Evolutionary conservation across 148 eudicot genomes (phyloP), one percentile per base, ranked within the genome.

Genomic region (Simmondsia chinensis): DNA sequence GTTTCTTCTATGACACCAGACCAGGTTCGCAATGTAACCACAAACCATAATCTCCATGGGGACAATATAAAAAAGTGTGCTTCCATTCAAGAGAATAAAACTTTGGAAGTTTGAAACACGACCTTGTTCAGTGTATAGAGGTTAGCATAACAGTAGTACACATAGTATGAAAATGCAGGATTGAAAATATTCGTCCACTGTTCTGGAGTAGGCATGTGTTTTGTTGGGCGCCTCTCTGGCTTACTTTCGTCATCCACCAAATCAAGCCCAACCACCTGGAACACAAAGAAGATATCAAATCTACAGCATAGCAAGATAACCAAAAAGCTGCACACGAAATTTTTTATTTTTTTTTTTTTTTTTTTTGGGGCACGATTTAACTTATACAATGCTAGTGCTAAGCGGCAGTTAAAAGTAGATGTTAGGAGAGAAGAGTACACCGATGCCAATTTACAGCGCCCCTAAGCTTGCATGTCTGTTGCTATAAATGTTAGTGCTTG

Each of bases 241-340:
- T 86, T 93, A 66, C 87, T 93, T 65, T 93, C 99, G 50, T 93
- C 99, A 59, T 93, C 99, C 65, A 93, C 99, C 66, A 93, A 54
- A 75, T 93, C 99, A 19, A 93, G 69, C 30, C 99, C 99, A 56
- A 93, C 96, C 53, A 93, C 87, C 99, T 93, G 69, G 33, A 39
- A 59, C 2, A 51, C 26, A 29, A 52, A 33, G 27, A 28, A 48
- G 26, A 28, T 39, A 14, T 20, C 7, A 58, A 16, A 32, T 42
- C 3, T 14, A 14, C 11, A 43, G 23, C 7, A 6, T 14, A 33
- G 11, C 7, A 39, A 16, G 24, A 45, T 23, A 29, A 13, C 12
- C 45, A 30, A 20, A 22, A 29, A 43, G 20, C 44, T 4, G 21
- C 10, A 20, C 10, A 22, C 16, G 13, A 20, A 18, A 15, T 38